Percentiles rank a stretch among this genome's conserved stretches.
These are phyloP conservation scores for Boletus sensibilis DNA, from an alignment of 768 basidiomycete genomes.

Conservation along the genomic window DNA sequence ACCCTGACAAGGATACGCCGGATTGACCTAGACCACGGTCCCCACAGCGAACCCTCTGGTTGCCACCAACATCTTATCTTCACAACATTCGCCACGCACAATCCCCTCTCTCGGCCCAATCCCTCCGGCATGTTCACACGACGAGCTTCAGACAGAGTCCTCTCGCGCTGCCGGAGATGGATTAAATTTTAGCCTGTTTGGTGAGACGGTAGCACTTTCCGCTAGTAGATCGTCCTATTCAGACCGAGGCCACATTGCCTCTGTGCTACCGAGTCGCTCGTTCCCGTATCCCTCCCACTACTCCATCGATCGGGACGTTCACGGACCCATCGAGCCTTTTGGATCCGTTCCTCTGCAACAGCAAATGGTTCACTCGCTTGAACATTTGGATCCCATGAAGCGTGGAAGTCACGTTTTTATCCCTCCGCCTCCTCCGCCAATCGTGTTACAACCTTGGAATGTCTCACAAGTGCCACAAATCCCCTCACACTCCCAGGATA, in stretches of 20 bases:
- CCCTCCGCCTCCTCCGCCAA: background rate
- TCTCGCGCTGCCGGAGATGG: background rate
- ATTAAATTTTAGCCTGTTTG: background rate
- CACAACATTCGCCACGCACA: background rate
- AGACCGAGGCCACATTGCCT: background rate
- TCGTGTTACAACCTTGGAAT: background rate
- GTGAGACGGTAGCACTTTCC: background rate
- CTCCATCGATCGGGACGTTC: background rate
- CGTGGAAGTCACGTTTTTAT: background rate
- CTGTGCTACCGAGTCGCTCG: background rate
- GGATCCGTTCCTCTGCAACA: background rate
- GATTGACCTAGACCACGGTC: constrained; percentile 1
- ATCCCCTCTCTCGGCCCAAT: background rate
- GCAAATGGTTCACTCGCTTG: background rate
- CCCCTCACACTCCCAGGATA: constrained; percentile 3
- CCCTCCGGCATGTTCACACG: constrained; percentile 9
- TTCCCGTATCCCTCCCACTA: background rate
- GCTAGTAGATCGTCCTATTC: background rate
- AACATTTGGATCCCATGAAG: constrained; percentile 2
- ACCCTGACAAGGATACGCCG: background rate
- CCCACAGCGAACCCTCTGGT: background rate
- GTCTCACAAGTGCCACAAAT: background rate
- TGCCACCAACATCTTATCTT: background rate
- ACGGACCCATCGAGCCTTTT: background rate
- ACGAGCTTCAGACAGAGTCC: background rate